These are phyloP conservation scores for Sphagnum magellanicum DNA, from an alignment of 228 moss, liverwort and hornwort genomes.

Conservation along the genomic window DNA sequence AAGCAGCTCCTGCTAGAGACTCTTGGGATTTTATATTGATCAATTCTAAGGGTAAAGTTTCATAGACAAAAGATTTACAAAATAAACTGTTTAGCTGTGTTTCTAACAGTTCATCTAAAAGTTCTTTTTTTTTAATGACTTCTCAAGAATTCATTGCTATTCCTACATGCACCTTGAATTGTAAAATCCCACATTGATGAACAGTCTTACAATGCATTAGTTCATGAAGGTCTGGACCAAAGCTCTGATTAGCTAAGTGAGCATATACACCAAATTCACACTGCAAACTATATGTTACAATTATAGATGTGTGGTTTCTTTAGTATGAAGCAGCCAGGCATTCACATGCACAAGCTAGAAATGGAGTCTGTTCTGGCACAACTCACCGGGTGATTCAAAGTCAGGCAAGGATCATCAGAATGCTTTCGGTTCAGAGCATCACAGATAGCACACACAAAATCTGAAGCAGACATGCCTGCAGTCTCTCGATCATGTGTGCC, in stretches of 20 bases:
- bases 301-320: not conserved
- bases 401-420: slow-evolving; percentile 58
- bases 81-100: too few relatives aligned
- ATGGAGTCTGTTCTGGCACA: not conserved
- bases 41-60: too few relatives aligned
- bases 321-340: not conserved
- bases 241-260: not conserved
- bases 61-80: too few relatives aligned
- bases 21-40: too few relatives aligned
- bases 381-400: slow-evolving; percentile 67
- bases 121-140: too few relatives aligned
- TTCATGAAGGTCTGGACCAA: too few relatives aligned
- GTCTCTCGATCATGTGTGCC: slow-evolving; percentile 94
- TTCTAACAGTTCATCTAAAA: too few relatives aligned
- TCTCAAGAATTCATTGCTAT: too few relatives aligned
- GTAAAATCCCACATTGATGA: too few relatives aligned
- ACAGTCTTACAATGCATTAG: not conserved
- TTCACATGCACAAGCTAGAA: not conserved
- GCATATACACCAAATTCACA: not conserved
- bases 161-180: too few relatives aligned
- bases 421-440: slow-evolving; percentile 74
- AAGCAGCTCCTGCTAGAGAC: too few relatives aligned
- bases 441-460: slow-evolving; percentile 63
- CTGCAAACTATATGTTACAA: too few relatives aligned
- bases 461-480: slow-evolving; percentile 76